A percentile compares a stretch with the other conserved stretches of the same genome.
Conservation (phyloP, 352 stramenopile species). For the Phytophthora syringae region DNA sequence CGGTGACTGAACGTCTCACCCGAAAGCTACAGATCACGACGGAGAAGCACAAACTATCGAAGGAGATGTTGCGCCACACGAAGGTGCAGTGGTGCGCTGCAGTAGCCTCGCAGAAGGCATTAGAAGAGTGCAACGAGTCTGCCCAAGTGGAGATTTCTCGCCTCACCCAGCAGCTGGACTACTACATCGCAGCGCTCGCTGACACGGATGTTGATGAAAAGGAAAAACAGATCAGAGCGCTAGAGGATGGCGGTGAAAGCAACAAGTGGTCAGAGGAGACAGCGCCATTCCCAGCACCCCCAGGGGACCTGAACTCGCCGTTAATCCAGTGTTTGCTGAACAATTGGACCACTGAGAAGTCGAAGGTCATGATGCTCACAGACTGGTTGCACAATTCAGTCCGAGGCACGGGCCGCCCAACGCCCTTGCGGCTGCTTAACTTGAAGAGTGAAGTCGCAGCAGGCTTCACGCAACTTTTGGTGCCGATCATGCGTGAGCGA, state of each 20-base stretch:
- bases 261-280: slow-evolving; percentile 60
- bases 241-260: slow-evolving; percentile 35
- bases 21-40: slow-evolving; percentile 48
- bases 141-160: slow-evolving; percentile 58
- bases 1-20: slow-evolving; percentile 38
- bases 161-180: slow-evolving; percentile 54
- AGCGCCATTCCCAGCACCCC: slow-evolving; percentile 58
- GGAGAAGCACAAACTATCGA: slow-evolving; percentile 55
- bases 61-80: slow-evolving; percentile 64
- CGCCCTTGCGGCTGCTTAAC: slow-evolving; percentile 47
- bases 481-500: slow-evolving; percentile 70
- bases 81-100: slow-evolving; percentile 73
- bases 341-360: slow-evolving; percentile 75
- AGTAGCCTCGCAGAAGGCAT: slow-evolving; percentile 66
- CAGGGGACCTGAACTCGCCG: slow-evolving; percentile 70
- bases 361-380: slow-evolving; percentile 57
- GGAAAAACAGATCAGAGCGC: slow-evolving; percentile 26
- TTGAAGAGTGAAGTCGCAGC: slow-evolving; percentile 63
- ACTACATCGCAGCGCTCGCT: slow-evolving; percentile 43
- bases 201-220: slow-evolving; percentile 21
- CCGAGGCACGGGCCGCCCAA: slow-evolving; percentile 50
- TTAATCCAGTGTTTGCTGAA: slow-evolving; percentile 68
- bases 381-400: slow-evolving; percentile 75
- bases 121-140: slow-evolving; percentile 61
- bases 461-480: slow-evolving; percentile 70